These are phyloP conservation scores for Chlorella vulgaris DNA, from an alignment of 139 green algal species.

Conservation along the genomic window DNA sequence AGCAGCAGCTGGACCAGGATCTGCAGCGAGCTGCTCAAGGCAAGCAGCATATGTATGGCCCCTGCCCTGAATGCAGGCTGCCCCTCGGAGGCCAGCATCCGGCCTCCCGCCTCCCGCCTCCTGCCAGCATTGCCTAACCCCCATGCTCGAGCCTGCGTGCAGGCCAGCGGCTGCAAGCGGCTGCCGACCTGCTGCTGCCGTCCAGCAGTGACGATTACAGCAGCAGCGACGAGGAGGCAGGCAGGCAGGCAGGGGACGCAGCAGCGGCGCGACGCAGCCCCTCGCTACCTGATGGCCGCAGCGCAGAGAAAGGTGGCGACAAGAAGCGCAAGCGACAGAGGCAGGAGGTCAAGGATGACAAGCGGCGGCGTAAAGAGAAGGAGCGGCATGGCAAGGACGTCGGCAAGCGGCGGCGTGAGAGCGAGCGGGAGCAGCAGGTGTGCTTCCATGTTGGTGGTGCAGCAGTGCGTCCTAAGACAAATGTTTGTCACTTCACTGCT, in stretches of 20 bases:
- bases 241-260: not conserved
- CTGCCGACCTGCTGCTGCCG: slow-evolving; percentile 33
- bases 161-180: slow-evolving; percentile 32
- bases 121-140: too few relatives aligned
- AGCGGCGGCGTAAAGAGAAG: slow-evolving; percentile 21
- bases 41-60: not conserved
- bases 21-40: slow-evolving; percentile 4
- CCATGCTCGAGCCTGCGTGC: not conserved
- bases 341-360: not conserved
- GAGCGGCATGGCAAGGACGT: slow-evolving; percentile 5
- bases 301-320: not conserved
- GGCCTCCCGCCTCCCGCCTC: not conserved
- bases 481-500: not conserved
- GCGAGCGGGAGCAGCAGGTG: slow-evolving; percentile 16
- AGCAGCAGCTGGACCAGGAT: slow-evolving; percentile 30
- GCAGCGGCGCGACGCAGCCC: not conserved
- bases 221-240: slow-evolving; percentile 5
- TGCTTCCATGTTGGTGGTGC: not conserved
- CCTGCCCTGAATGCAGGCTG: not conserved
- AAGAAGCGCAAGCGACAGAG: not conserved
- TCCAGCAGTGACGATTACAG: slow-evolving; percentile 29
- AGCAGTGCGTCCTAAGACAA: not conserved
- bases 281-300: not conserved
- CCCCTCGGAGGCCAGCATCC: too few relatives aligned
- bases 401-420: slow-evolving; percentile 3